Conservation (phyloP, 2,329 filamentous ascomycete genomes). For the Alternaria sp. region DNA sequence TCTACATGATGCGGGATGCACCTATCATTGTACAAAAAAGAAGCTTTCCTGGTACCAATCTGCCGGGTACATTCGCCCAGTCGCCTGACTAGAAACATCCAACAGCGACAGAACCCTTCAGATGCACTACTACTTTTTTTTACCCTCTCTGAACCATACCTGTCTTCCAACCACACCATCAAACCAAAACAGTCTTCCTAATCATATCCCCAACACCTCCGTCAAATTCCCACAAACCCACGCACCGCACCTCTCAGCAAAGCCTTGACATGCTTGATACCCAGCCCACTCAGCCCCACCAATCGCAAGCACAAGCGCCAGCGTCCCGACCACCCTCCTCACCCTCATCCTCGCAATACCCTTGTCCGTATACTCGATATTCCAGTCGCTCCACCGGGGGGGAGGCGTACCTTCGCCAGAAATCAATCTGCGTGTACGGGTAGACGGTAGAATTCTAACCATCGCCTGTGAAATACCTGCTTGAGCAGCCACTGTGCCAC, state of each 20-base stretch:
- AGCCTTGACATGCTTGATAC: conserved; percentile 31
- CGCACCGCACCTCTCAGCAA: conserved; percentile 24
- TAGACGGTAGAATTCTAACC: conserved; percentile 80
- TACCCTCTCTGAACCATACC: neutral
- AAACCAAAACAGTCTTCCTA: conserved; percentile 9
- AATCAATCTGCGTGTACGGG: conserved; percentile 60
- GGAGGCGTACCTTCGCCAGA: conserved; percentile 61
- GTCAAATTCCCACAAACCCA: conserved; percentile 15
- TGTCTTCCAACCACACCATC: neutral
- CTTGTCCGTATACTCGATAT: conserved; percentile 60
- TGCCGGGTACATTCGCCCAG: neutral
- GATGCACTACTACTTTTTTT: neutral
- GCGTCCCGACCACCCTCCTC: conserved; percentile 25
- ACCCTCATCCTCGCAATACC: conserved; percentile 52
- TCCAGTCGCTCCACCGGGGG: conserved; percentile 64
- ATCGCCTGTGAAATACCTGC: conserved; percentile 78
- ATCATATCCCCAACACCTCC: conserved; percentile 16
- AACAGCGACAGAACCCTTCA: neutral
- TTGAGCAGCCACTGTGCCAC: conserved; percentile 61
- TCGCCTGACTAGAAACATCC: neutral
- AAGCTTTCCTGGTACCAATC: neutral
- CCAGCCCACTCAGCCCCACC: conserved; percentile 36
- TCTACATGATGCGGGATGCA: neutral
- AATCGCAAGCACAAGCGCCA: conserved; percentile 33
- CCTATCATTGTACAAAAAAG: neutral